Evolutionary conservation across 2,329 filamentous ascomycete species (phyloP).

Genomic region (Camptophora hylomeconis): DNA sequence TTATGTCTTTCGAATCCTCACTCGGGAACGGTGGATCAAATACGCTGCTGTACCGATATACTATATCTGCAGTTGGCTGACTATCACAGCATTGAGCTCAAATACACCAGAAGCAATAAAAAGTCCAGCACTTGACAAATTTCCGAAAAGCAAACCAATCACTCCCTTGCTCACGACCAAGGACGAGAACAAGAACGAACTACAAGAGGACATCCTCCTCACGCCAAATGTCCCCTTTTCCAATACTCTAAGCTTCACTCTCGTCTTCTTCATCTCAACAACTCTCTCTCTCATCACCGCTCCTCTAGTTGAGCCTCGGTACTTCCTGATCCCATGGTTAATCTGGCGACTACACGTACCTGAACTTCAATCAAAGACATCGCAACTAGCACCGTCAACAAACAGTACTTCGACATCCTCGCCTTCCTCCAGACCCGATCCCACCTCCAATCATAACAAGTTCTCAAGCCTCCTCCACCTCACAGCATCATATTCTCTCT

Average conservation of each 20-base stretch:
- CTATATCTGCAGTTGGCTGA: constrained; percentile 53
- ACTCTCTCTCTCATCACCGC: constrained; percentile 71
- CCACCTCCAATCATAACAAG: constrained; percentile 3
- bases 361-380: constrained; percentile 5
- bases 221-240: constrained; percentile 19
- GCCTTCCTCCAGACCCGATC: constrained; percentile 19
- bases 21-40: constrained; percentile 48
- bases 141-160: too few species aligned
- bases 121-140: constrained; percentile 14
- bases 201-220: constrained; percentile 16
- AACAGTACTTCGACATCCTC: constrained; percentile 17
- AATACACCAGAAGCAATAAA: constrained; percentile 13
- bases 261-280: constrained; percentile 56
- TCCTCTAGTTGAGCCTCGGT: constrained; percentile 85
- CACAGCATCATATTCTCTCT: constrained; percentile 21
- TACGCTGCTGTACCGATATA: constrained; percentile 61
- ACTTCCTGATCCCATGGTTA: constrained; percentile 92
- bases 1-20: constrained; percentile 81
- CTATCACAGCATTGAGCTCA: constrained; percentile 50
- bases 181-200: constrained; percentile 10
- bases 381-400: constrained; percentile 6
- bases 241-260: constrained; percentile 37
- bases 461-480: constrained; percentile 17
- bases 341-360: constrained; percentile 74
- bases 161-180: constrained; percentile 11